These are phyloP conservation scores for Coemansia sp. DNA, from an alignment of 192 early-diverging fungal species.

Conservation along the genomic window DNA sequence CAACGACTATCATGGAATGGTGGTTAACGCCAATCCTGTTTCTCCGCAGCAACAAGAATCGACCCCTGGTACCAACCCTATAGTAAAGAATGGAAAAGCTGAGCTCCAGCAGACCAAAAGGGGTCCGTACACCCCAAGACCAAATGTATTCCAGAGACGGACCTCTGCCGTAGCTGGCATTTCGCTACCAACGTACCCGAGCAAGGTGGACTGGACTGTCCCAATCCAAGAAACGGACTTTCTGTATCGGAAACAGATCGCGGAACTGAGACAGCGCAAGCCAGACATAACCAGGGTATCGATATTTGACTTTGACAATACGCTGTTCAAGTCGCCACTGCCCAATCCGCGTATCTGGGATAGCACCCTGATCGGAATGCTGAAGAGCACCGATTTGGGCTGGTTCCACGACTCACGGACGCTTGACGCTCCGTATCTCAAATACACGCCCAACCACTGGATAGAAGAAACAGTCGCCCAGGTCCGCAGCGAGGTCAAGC, in stretches of 20 bases:
- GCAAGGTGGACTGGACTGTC: conserved; percentile 38
- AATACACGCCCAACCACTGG: conserved; percentile 40
- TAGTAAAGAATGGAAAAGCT: background rate
- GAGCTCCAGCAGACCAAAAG: background rate
- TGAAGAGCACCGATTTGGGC: conserved; percentile 58
- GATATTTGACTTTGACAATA: conserved; percentile 70
- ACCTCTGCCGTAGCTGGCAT: background rate
- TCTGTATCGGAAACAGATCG: conserved; percentile 45
- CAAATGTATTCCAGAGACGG: background rate
- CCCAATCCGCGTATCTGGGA: conserved; percentile 66
- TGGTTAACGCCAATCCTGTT: background rate
- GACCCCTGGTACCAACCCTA: background rate
- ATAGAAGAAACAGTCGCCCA: conserved; percentile 18
- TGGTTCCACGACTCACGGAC: conserved; percentile 65
- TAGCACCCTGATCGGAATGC: conserved; percentile 51
- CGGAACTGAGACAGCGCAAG: conserved; percentile 33
- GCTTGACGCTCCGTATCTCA: conserved; percentile 49
- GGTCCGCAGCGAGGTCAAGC: conserved; percentile 14
- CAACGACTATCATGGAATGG: background rate
- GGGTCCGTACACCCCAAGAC: background rate
- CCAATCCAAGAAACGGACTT: conserved; percentile 38
- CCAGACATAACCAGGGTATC: conserved; percentile 29
- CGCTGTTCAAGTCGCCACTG: conserved; percentile 62
- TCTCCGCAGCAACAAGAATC: background rate
- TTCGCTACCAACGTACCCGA: conserved; percentile 29